Evolutionary conservation across 164 flowering plant species (phyloP), one percentile per base, ranked within the genome.

Genomic region (Umbellularia californica): DNA sequence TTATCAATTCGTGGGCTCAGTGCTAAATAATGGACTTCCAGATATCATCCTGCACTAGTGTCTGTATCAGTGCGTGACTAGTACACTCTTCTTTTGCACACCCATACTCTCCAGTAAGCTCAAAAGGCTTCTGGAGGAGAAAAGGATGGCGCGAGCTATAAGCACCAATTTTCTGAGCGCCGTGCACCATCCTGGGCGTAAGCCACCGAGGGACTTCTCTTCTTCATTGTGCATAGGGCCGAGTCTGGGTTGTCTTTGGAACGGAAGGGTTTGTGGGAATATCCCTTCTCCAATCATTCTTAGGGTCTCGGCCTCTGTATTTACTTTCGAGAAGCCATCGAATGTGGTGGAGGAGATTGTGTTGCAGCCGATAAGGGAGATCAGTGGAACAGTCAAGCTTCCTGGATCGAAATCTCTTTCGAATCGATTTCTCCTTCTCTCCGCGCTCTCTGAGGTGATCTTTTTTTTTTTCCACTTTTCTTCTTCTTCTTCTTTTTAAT

Each of bases 351-450:
- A 94, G n/a, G 96, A 92, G 87, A 89, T 95, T 66, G 90, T 89
- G 70, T 77, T 95, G 87, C 90, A 92, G 72, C 99, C 99, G 68
- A 95, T 95, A 73, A 84, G 81, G 65, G 94, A 93, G 73, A 93
- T 95, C 84, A 87, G 92, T 13, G 99, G 98, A 15, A 79, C 82
- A 10, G 86, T 95, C 69, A 87, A 79, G 78, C 86, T 95, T 76
- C 99, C 99, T 0, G 99, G 99, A 23, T 95, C 98, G 2, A 95
- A 95, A 82, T 95, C 99, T 6, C 80, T 95, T 14, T 95, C 99
- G 10, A 95, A 95, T 83, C 90, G 99, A 70, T 84, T 92, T 85
- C 88, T 95, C 23, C 97, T 95, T 51, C 94, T 95, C 51, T 95
- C 99, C 70, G 98, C 99, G 70, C 91, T 95, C 6, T 80, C 97